phyloP scores from a whole-genome alignment of 257 asterid species.

The Solanum neorickii region DNA sequence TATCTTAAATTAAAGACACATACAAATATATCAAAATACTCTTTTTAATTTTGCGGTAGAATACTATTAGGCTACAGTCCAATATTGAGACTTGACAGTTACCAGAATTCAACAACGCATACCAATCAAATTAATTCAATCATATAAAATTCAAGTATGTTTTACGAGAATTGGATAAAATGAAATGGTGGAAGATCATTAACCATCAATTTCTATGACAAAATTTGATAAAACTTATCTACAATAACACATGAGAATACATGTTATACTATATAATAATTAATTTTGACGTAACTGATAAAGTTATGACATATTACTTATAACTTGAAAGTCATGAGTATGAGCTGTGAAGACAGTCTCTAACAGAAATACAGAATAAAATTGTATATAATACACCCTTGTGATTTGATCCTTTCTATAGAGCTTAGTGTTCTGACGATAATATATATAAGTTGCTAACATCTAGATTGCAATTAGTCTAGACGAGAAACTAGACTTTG shows the following conservation, averaged over 20 bases:
- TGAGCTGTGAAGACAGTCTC: fast-evolving
- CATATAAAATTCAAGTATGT: too few relatives aligned
- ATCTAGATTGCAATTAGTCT: too few relatives aligned
- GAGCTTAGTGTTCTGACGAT: background rate
- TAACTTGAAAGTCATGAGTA: fast-evolving
- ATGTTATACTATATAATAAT: background rate
- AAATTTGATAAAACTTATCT: too few relatives aligned
- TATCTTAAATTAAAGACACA: too few relatives aligned
- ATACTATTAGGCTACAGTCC: too few relatives aligned
- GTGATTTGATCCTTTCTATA: too few relatives aligned
- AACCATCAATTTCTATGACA: background rate
- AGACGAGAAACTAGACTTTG: background rate
- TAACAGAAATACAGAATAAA: background rate
- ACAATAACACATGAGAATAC: background rate
- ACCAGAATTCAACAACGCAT: background rate
- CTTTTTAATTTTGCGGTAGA: too few relatives aligned
- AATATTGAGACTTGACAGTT: background rate
- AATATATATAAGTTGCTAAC: background rate
- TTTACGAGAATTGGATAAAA: background rate
- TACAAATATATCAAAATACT: too few relatives aligned
- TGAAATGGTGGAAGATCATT: background rate
- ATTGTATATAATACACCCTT: background rate
- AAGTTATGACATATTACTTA: background rate
- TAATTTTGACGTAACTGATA: fast-evolving
- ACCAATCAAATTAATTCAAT: background rate